These are phyloP conservation scores for Vaucheria bursata DNA, from an alignment of 352 stramenopile genomes.

Conservation along the genomic window DNA sequence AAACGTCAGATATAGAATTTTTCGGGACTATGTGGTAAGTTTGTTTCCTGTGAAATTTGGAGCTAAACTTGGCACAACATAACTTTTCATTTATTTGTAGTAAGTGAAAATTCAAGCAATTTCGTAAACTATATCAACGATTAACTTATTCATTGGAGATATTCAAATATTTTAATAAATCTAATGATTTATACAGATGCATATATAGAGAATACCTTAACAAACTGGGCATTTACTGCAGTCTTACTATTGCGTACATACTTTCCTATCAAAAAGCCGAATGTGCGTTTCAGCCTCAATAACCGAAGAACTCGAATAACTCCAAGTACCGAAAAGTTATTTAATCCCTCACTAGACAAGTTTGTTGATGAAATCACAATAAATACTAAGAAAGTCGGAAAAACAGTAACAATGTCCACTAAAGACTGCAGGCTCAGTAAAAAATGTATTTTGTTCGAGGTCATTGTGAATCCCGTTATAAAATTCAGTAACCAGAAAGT, in stretches of 20 bases:
- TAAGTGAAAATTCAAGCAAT: too few species aligned
- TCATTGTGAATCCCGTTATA: constrained; percentile 17
- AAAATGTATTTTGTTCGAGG: constrained; percentile 15
- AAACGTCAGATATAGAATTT: too few species aligned
- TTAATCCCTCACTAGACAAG: background rate
- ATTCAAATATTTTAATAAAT: too few species aligned
- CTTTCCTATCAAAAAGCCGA: background rate
- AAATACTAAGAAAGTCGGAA: constrained; percentile 20
- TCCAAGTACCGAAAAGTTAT: background rate
- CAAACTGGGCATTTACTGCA: background rate
- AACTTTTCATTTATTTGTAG: too few species aligned
- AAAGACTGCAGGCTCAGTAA: constrained; percentile 24
- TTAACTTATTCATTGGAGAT: too few species aligned
- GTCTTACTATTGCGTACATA: background rate
- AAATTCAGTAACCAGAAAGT: constrained; percentile 20
- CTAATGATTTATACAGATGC: too few species aligned
- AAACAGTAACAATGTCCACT: constrained; percentile 30
- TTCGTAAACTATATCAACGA: too few species aligned
- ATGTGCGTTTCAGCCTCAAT: background rate
- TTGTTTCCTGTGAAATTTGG: too few species aligned
- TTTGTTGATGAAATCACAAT: constrained; percentile 10
- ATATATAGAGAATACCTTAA: too few species aligned
- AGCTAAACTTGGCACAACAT: too few species aligned
- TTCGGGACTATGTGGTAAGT: too few species aligned
- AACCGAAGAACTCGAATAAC: background rate